These are phyloP conservation scores for Mollisiaceae sp. DNA, from an alignment of 2,329 filamentous ascomycete genomes.

Conservation along the genomic window DNA sequence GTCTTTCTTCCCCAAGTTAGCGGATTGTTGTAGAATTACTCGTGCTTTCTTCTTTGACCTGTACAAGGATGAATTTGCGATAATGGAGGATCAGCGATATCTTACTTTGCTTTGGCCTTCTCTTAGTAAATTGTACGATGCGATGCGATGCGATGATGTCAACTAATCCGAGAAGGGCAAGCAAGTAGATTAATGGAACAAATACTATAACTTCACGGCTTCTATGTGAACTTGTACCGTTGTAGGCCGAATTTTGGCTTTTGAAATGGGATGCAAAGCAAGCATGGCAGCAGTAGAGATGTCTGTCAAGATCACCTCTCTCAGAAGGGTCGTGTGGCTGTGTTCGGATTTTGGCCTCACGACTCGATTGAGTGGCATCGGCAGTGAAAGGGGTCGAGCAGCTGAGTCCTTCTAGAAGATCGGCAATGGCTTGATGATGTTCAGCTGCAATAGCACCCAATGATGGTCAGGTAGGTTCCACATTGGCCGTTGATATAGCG, in stretches of 20 bases:
- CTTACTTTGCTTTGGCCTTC: constrained; percentile 7
- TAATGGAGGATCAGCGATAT: not conserved
- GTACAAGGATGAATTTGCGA: constrained; percentile 2
- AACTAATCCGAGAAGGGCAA: constrained; percentile 2
- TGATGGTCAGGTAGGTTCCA: not conserved
- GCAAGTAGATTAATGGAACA: constrained; percentile 8
- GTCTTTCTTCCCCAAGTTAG: not conserved
- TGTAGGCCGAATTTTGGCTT: not conserved
- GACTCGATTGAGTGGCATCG: not conserved
- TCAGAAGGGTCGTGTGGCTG: not conserved
- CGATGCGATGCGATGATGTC: constrained; percentile 8
- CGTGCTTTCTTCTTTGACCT: not conserved
- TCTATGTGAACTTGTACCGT: not conserved
- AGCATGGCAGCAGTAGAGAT: too few relatives aligned
- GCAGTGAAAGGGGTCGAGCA: not conserved
- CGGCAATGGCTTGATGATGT: not conserved
- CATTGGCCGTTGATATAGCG: not conserved
- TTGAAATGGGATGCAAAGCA: too few relatives aligned
- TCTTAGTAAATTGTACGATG: not conserved
- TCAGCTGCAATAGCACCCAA: not conserved
- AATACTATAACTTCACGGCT: not conserved
- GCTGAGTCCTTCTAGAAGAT: not conserved
- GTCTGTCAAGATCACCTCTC: too few relatives aligned
- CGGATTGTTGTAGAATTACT: constrained; percentile 6
- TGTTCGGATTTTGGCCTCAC: not conserved